Percentiles rank a stretch among this genome's conserved stretches.
Evolutionary conservation across 139 green algal genomes (phyloP).

Genomic region (Micractinium conductrix): DNA sequence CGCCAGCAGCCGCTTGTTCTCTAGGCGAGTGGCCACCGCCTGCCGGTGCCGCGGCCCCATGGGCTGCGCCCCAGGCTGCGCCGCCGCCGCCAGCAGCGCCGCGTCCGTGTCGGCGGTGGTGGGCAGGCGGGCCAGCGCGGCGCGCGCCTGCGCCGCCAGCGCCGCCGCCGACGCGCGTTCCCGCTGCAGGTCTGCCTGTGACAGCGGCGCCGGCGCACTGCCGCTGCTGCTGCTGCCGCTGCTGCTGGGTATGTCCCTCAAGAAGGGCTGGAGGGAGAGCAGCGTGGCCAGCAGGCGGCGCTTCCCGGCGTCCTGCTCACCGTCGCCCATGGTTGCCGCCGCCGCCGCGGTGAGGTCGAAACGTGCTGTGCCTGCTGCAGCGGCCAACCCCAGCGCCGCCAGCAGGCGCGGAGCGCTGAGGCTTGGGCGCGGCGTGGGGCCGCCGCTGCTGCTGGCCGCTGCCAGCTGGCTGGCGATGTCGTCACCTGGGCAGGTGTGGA

Average conservation of each 20-base stretch:
- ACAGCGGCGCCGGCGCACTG: not conserved
- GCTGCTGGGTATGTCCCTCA: not conserved
- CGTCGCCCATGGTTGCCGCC: not conserved
- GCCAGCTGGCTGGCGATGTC: conserved; percentile 29
- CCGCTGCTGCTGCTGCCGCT: not conserved
- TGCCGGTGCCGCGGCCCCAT: conserved; percentile 8
- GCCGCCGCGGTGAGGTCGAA: not conserved
- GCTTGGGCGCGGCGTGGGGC: conserved; percentile 15
- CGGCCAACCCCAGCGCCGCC: not conserved
- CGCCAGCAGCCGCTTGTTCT: conserved; percentile 41
- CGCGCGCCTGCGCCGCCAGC: conserved; percentile 25
- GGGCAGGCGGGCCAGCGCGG: conserved; percentile 20
- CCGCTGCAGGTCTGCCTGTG: not conserved
- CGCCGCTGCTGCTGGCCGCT: not conserved
- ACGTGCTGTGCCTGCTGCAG: not conserved
- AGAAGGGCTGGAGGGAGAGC: conserved; percentile 42
- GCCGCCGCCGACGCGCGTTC: conserved; percentile 22
- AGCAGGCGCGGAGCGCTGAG: conserved; percentile 8
- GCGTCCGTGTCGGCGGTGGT: conserved; percentile 36
- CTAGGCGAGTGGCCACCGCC: conserved; percentile 35
- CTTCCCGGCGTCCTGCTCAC: not conserved
- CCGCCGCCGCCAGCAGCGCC: conserved; percentile 15
- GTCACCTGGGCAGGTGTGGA: not conserved
- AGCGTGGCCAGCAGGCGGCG: conserved; percentile 18
- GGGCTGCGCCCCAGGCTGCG: too few species aligned